A percentile compares a stretch with the other conserved stretches of the same genome.
These are phyloP conservation scores for Trichoderma sp. DNA, from an alignment of 2,329 filamentous ascomycete genomes.

Conservation along the genomic window DNA sequence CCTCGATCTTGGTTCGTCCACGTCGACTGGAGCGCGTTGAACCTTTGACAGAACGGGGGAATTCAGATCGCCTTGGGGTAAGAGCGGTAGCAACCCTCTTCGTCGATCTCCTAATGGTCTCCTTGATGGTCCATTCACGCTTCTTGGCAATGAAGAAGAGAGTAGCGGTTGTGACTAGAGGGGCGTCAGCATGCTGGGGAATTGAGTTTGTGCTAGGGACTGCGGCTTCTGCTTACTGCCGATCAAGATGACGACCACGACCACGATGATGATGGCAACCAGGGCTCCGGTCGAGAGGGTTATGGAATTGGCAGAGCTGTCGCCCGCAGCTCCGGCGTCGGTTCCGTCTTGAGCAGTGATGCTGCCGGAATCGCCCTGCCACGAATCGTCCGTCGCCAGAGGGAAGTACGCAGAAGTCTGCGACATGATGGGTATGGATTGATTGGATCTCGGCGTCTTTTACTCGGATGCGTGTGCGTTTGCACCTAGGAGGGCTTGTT, in stretches of 20 bases:
- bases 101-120: conserved; percentile 67
- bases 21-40: conserved; percentile 29
- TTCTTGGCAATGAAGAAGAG: conserved; percentile 82
- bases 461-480: neutral
- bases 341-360: conserved; percentile 42
- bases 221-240: conserved; percentile 55
- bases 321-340: conserved; percentile 64
- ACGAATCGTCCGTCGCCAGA: conserved; percentile 28
- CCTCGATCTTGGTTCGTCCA: conserved; percentile 48
- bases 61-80: conserved; percentile 60
- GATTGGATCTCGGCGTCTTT: neutral
- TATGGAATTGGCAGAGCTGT: conserved; percentile 53
- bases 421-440: conserved; percentile 35
- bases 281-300: conserved; percentile 65
- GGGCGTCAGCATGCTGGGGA: conserved; percentile 20
- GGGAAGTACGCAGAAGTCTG: conserved; percentile 37
- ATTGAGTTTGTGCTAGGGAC: too few species aligned
- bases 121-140: conserved; percentile 75
- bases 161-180: conserved; percentile 57
- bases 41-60: conserved; percentile 56
- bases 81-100: conserved; percentile 58
- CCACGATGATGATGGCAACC: conserved; percentile 71
- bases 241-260: conserved; percentile 62
- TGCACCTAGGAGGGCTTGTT: neutral
- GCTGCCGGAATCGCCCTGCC: conserved; percentile 36